phyloP scores from a whole-genome alignment of 225 moss, liverwort and hornwort species.

The Pseudisothecium myosuroides region DNA sequence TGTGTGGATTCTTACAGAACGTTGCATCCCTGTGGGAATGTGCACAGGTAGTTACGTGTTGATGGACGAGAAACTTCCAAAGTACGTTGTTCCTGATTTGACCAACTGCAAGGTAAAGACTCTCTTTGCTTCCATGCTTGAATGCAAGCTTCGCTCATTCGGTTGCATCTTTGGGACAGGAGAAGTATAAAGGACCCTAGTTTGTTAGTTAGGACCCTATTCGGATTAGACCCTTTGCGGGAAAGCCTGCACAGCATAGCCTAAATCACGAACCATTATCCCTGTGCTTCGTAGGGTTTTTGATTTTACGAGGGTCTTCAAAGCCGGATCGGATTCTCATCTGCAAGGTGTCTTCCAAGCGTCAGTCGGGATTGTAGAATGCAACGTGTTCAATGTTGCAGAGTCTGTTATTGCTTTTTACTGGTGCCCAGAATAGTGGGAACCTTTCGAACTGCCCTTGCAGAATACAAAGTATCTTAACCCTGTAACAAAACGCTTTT shows the following conservation, averaged over 20 bases:
- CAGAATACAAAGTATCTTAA: too few relatives aligned
- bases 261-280: neutral
- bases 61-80: constrained; percentile 72
- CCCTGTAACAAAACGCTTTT: too few relatives aligned
- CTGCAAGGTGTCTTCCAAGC: neutral
- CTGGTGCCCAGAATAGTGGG: too few relatives aligned
- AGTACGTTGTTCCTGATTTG: constrained; percentile 62
- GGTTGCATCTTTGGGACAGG: neutral
- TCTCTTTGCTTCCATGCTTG: neutral
- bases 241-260: neutral
- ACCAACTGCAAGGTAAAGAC: constrained; percentile 58
- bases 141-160: neutral
- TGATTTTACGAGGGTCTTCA: neutral
- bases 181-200: neutral
- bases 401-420: too few relatives aligned
- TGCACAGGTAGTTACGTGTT: constrained; percentile 55
- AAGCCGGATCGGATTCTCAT: neutral
- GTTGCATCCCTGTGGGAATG: neutral
- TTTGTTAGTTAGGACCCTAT: neutral
- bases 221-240: neutral
- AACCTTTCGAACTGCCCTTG: too few relatives aligned
- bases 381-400: too few relatives aligned
- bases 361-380: neutral
- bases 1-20: neutral
- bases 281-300: neutral